Conservation (phyloP, 306 rosid species). For the Malus orientalis region DNA sequence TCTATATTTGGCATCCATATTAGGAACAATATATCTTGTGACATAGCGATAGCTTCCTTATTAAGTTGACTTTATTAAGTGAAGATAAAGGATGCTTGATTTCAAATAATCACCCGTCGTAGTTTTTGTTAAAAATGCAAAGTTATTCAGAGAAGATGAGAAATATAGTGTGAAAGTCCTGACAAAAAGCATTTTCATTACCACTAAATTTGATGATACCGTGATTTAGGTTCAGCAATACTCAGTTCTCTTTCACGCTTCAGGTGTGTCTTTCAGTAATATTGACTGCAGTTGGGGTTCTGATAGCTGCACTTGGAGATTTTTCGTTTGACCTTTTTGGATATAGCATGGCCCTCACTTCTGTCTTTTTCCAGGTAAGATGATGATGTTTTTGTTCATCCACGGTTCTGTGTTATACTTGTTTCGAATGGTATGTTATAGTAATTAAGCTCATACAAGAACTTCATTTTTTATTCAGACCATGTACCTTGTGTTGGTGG, state of each 20-base stretch:
- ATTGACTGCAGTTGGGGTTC: constrained; percentile 77
- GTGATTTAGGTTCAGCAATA: constrained; percentile 11
- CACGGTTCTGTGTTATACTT: background rate
- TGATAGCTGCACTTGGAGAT: constrained; percentile 87
- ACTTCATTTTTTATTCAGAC: constrained; percentile 47
- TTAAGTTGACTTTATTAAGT: background rate
- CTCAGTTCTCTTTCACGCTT: constrained; percentile 21
- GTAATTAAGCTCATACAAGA: constrained; percentile 20
- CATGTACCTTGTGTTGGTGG: constrained; percentile 93
- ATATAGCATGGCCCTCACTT: constrained; percentile 83
- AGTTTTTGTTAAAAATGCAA: background rate
- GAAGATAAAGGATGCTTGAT: background rate
- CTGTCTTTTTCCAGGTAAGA: constrained; percentile 86
- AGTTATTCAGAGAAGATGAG: background rate
- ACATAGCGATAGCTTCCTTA: background rate
- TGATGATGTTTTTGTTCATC: constrained; percentile 9
- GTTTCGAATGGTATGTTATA: background rate
- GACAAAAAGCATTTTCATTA: constrained; percentile 2
- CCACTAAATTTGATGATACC: constrained; percentile 7
- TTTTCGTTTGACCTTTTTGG: constrained; percentile 89
- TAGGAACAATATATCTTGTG: background rate
- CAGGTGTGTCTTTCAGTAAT: constrained; percentile 80
- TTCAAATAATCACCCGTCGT: background rate
- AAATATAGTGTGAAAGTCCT: background rate
- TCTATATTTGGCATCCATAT: background rate